Conservation (phyloP, 805 yeast species). For the Cyberlindnera lachancei region DNA sequence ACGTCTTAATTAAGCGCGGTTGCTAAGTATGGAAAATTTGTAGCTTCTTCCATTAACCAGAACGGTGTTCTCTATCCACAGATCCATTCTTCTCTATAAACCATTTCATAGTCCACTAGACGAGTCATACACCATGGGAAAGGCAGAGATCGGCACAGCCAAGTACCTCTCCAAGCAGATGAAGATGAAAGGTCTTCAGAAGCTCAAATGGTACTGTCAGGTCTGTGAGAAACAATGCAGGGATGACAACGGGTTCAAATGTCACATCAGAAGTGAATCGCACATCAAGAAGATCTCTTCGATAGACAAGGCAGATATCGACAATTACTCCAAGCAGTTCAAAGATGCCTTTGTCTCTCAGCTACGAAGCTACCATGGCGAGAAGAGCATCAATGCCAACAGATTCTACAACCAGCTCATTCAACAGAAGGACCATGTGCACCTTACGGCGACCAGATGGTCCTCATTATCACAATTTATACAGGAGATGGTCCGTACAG, state of each 20-base stretch:
- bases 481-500: slow-evolving; percentile 47
- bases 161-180: slow-evolving; percentile 68
- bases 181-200: slow-evolving; percentile 80
- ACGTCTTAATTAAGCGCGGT: too few relatives aligned
- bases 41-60: too few relatives aligned
- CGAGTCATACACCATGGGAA: too few relatives aligned
- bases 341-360: slow-evolving; percentile 55
- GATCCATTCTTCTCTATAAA: too few relatives aligned
- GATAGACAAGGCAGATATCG: slow-evolving; percentile 41
- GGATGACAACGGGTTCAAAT: slow-evolving; percentile 91
- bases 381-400: slow-evolving; percentile 72
- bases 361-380: slow-evolving; percentile 68
- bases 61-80: too few relatives aligned
- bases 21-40: too few relatives aligned
- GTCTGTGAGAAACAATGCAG: slow-evolving; percentile 89
- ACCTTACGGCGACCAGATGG: slow-evolving; percentile 88
- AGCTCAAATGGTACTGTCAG: slow-evolving; percentile 83
- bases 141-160: slow-evolving; percentile 59
- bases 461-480: slow-evolving; percentile 61
- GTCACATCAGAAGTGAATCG: slow-evolving; percentile 77
- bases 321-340: slow-evolving; percentile 54
- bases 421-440: slow-evolving; percentile 74
- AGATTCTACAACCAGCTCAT: slow-evolving; percentile 87
- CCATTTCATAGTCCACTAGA: too few relatives aligned
- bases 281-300: slow-evolving; percentile 56